Percentiles rank a stretch among this genome's conserved stretches.
Evolutionary conservation across 805 yeast genomes (phyloP).

Genomic region (Cyberlindnera euphorbiae): DNA sequence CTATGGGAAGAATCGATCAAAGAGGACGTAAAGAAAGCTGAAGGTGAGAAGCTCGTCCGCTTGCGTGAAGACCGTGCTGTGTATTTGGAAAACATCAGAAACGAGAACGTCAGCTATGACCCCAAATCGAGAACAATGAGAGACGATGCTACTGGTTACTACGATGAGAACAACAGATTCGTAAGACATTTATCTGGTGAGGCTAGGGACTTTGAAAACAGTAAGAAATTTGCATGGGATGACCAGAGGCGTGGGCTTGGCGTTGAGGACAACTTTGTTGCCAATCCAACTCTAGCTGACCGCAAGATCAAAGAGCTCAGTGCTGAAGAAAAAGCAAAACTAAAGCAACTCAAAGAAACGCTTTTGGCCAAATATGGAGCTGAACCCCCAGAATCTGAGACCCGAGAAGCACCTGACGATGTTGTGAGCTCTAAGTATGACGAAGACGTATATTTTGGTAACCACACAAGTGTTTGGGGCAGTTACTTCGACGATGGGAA

Average conservation of each 20-base stretch:
- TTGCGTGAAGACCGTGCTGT: slow-evolving; percentile 75
- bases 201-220: slow-evolving; percentile 45
- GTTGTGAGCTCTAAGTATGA: slow-evolving; percentile 26
- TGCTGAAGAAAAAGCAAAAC: slow-evolving; percentile 25
- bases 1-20: slow-evolving; percentile 18
- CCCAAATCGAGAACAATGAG: slow-evolving; percentile 45
- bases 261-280: slow-evolving; percentile 27
- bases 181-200: slow-evolving; percentile 53
- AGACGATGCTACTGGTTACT: slow-evolving; percentile 29
- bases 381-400: slow-evolving; percentile 1
- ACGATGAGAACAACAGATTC: slow-evolving; percentile 40
- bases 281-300: slow-evolving; percentile 45
- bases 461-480: slow-evolving; percentile 40
- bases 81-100: slow-evolving; percentile 46
- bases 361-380: slow-evolving; percentile 11
- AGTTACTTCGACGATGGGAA: slow-evolving; percentile 36
- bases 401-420: slow-evolving; percentile 10
- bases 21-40: slow-evolving; percentile 28
- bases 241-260: slow-evolving; percentile 27
- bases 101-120: slow-evolving; percentile 44
- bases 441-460: slow-evolving; percentile 34
- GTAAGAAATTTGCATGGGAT: slow-evolving; percentile 48
- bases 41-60: slow-evolving; percentile 44
- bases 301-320: slow-evolving; percentile 32
- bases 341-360: slow-evolving; percentile 28